Percentiles rank a stretch among this genome's conserved stretches.
Evolutionary conservation across 2,329 filamentous ascomycete species (phyloP).

Genomic region (Diplodia sapinea): DNA sequence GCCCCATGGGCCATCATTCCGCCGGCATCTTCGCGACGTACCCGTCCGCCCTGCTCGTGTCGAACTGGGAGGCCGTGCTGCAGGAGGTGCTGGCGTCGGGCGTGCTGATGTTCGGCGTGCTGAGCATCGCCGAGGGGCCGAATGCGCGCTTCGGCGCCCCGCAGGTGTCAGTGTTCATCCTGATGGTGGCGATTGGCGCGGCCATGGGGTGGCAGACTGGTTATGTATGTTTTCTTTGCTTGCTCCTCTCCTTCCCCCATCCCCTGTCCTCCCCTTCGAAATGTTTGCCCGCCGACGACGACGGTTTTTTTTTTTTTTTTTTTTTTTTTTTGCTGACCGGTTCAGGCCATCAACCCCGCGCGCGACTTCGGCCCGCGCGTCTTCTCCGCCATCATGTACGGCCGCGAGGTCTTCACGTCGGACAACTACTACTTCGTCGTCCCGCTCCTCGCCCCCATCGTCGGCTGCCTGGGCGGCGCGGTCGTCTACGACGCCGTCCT

Average conservation of each 20-base stretch:
- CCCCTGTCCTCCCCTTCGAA: too few relatives aligned
- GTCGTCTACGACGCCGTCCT: slow-evolving; percentile 71
- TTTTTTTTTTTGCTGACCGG: too few relatives aligned
- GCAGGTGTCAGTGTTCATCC: slow-evolving; percentile 64
- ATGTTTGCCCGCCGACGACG: too few relatives aligned
- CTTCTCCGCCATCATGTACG: slow-evolving; percentile 70
- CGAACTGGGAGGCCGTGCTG: slow-evolving; percentile 69
- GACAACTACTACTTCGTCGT: slow-evolving; percentile 77
- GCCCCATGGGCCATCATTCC: slow-evolving; percentile 60
- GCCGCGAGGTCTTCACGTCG: slow-evolving; percentile 69
- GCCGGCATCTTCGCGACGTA: slow-evolving; percentile 78
- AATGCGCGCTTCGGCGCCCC: slow-evolving; percentile 46
- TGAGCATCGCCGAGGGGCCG: slow-evolving; percentile 66
- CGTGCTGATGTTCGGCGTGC: slow-evolving; percentile 74
- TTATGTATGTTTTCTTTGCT: slow-evolving; percentile 36
- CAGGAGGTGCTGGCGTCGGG: slow-evolving; percentile 72
- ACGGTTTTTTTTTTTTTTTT: too few relatives aligned
- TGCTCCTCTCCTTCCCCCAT: too few relatives aligned
- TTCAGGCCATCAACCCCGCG: slow-evolving; percentile 72
- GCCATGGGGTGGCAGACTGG: slow-evolving; percentile 76
- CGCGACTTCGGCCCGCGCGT: slow-evolving; percentile 74
- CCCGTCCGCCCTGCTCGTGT: slow-evolving; percentile 69
- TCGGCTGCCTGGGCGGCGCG: slow-evolving; percentile 67
- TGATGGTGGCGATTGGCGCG: slow-evolving; percentile 75
- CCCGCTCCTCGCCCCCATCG: slow-evolving; percentile 74